These are phyloP conservation scores for Clitoria ternatea DNA, from an alignment of 306 rosid genomes.

Conservation along the genomic window DNA sequence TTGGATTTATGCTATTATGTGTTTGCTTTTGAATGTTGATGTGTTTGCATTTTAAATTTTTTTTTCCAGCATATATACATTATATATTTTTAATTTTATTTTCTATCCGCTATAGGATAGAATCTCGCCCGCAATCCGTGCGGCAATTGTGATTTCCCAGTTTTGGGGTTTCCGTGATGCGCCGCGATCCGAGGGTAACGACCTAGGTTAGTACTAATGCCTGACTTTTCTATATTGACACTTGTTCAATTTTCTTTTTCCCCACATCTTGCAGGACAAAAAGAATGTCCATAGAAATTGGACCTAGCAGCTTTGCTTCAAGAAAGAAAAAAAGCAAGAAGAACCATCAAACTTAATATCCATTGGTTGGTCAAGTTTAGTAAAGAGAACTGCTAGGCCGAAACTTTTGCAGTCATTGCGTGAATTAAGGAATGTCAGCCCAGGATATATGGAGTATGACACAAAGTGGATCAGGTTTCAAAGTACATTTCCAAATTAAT, in stretches of 20 bases:
- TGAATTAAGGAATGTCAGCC: background rate
- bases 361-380: background rate
- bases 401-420: background rate
- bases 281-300: conserved; percentile 80
- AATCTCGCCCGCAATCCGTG: too few relatives aligned
- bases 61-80: too few relatives aligned
- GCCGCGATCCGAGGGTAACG: too few relatives aligned
- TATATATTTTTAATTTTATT: too few relatives aligned
- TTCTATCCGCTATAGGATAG: too few relatives aligned
- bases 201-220: background rate
- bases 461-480: background rate
- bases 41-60: too few relatives aligned
- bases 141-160: too few relatives aligned
- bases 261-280: conserved; percentile 53
- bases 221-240: background rate
- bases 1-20: too few relatives aligned
- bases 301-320: conserved; percentile 88
- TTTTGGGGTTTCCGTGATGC: too few relatives aligned
- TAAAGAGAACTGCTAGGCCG: conserved; percentile 7
- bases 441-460: background rate
- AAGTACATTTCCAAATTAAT: conserved; percentile 1
- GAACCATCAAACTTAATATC: conserved; percentile 24
- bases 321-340: conserved; percentile 88
- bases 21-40: too few relatives aligned
- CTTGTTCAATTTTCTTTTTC: conserved; percentile 5